Conservation (phyloP, 2,329 filamentous ascomycete genomes). For the Coniochaeta pulveracea region DNA sequence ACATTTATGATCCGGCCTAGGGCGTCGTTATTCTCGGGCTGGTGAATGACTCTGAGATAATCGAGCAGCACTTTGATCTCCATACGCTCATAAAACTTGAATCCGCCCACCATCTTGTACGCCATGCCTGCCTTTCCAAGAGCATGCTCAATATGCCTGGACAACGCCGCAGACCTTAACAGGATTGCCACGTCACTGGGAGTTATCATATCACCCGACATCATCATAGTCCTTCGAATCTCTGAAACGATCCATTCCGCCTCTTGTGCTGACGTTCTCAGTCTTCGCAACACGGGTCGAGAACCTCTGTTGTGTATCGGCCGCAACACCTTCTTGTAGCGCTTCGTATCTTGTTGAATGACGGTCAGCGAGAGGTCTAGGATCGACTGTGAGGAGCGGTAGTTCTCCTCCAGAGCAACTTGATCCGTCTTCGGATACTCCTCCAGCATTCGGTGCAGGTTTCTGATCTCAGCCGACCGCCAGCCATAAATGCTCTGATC, state of each 20-base stretch:
- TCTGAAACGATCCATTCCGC: conserved; percentile 84
- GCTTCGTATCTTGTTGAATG: conserved; percentile 77
- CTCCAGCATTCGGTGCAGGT: conserved; percentile 65
- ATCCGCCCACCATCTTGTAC: conserved; percentile 86
- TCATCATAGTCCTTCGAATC: conserved; percentile 55
- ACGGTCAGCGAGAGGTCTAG: conserved; percentile 69
- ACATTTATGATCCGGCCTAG: conserved; percentile 75
- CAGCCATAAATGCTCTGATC: conserved; percentile 98
- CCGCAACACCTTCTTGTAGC: conserved; percentile 69
- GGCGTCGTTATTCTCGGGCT: conserved; percentile 80
- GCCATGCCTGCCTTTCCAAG: conserved; percentile 72
- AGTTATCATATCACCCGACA: conserved; percentile 64
- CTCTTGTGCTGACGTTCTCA: conserved; percentile 61
- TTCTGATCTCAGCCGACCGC: conserved; percentile 84
- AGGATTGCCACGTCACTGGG: conserved; percentile 76
- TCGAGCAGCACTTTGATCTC: conserved; percentile 84
- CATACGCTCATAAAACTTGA: conserved; percentile 81
- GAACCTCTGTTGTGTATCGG: conserved; percentile 74
- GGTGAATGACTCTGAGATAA: conserved; percentile 75
- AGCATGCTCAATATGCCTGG: conserved; percentile 73
- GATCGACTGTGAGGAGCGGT: conserved; percentile 81
- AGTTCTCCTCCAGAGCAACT: conserved; percentile 85
- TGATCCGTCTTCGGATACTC: conserved; percentile 72
- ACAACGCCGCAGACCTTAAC: conserved; percentile 73
- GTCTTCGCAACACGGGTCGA: conserved; percentile 65